Evolutionary conservation across 2,329 filamentous ascomycete genomes (phyloP).

Genomic region (Epichloe amarillans): DNA sequence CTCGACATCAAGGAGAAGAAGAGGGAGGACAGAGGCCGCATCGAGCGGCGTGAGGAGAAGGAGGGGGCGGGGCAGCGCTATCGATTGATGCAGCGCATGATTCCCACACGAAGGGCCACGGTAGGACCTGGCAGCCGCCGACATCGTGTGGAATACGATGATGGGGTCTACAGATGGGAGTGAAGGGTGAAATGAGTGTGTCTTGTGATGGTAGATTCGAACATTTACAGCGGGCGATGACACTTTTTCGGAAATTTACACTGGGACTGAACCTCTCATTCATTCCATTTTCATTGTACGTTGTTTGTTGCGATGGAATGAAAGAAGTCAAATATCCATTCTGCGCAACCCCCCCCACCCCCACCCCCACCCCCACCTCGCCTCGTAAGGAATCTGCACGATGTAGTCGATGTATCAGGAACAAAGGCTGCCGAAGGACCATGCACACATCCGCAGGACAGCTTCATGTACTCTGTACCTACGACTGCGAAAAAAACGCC

Average conservation of each 20-base stretch:
- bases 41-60: constrained; percentile 16
- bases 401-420: too few relatives aligned
- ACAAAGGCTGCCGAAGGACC: too few relatives aligned
- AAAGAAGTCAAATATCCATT: too few relatives aligned
- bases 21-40: constrained; percentile 14
- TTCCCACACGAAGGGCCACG: constrained; percentile 23
- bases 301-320: too few relatives aligned
- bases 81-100: constrained; percentile 28
- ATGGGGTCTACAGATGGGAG: constrained; percentile 27
- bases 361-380: too few relatives aligned
- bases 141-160: constrained; percentile 23
- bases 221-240: too few relatives aligned
- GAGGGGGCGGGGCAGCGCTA: constrained; percentile 27
- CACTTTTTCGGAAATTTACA: too few relatives aligned
- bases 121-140: constrained; percentile 24
- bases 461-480: not conserved
- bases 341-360: too few relatives aligned
- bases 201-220: not conserved
- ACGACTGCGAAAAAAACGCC: not conserved
- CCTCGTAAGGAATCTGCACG: too few relatives aligned
- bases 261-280: not conserved
- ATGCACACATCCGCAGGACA: not conserved
- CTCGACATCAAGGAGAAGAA: constrained; percentile 20
- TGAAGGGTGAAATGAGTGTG: constrained; percentile 11
- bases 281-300: too few relatives aligned